A percentile compares a stretch with the other conserved stretches of the same genome.
Evolutionary conservation across 2,329 filamentous ascomycete species (phyloP).

Genomic region (Eutypa lata): DNA sequence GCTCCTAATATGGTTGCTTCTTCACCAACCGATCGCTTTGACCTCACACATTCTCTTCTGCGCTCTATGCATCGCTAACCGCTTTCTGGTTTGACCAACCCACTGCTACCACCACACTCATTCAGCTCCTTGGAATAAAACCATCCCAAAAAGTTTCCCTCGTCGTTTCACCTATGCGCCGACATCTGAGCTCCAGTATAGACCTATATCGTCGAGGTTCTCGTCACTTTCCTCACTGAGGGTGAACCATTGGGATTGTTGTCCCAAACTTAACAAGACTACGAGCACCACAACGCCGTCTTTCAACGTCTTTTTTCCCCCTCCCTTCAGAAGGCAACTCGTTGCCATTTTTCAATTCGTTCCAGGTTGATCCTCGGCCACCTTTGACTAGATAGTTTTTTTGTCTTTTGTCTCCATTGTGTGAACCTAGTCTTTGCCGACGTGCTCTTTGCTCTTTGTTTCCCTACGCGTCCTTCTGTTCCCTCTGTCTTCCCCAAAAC

Average conservation of each 20-base stretch:
- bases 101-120: conserved; percentile 11
- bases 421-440: conserved; percentile 12
- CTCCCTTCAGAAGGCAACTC: conserved; percentile 24
- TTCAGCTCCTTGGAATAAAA: conserved; percentile 6
- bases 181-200: conserved; percentile 10
- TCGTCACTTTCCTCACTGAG: conserved; percentile 13
- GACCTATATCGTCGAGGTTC: conserved; percentile 19
- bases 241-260: conserved; percentile 2
- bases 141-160: conserved; percentile 4
- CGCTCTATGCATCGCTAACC: conserved; percentile 16
- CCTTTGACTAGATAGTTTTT: conserved; percentile 26
- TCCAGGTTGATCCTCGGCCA: conserved; percentile 59
- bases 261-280: neutral
- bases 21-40: conserved; percentile 20
- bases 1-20: conserved; percentile 17
- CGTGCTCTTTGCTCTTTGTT: conserved; percentile 12
- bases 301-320: conserved; percentile 13
- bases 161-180: conserved; percentile 23
- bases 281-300: conserved; percentile 6
- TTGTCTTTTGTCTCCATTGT: conserved; percentile 18
- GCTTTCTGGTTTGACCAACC: conserved; percentile 10
- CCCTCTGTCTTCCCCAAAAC: neutral
- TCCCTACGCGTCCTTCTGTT: conserved; percentile 7
- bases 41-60: conserved; percentile 9
- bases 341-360: conserved; percentile 38